phyloP scores from a whole-genome alignment of 164 flowering plant genomes.

The Vitis rotundifolia region DNA sequence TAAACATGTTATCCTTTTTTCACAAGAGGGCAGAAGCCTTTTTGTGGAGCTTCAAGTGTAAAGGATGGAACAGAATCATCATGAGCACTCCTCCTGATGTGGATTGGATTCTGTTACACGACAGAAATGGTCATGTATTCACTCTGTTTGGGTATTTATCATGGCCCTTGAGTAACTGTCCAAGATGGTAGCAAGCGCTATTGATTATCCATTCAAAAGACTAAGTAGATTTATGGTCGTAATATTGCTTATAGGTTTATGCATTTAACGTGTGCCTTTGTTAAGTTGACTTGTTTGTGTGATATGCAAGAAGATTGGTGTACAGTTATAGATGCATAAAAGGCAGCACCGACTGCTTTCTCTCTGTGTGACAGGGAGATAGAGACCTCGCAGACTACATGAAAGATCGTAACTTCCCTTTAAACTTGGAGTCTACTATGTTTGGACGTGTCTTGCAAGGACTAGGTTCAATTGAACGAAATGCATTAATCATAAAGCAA shows the following conservation, averaged over 20 bases:
- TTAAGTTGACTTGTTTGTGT: not conserved
- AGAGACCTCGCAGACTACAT: conserved; percentile 75
- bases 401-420: conserved; percentile 82
- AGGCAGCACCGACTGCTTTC: not conserved
- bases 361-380: conserved; percentile 68
- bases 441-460: conserved; percentile 85
- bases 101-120: too few species aligned
- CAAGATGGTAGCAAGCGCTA: too few species aligned
- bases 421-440: conserved; percentile 84
- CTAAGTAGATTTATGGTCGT: not conserved
- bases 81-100: too few species aligned
- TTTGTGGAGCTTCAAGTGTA: too few species aligned
- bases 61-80: too few species aligned
- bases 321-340: not conserved
- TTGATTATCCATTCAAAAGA: too few species aligned
- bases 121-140: too few species aligned
- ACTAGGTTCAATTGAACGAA: conserved; percentile 57
- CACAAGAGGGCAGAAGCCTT: too few species aligned
- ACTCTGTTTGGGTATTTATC: too few species aligned
- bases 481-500: conserved; percentile 92
- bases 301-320: conserved; percentile 1
- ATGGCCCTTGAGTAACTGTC: too few species aligned
- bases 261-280: not conserved
- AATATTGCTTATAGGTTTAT: not conserved
- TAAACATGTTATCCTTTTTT: too few species aligned